Percentiles rank a stretch among this genome's conserved stretches.
phyloP scores from a whole-genome alignment of 164 flowering plant genomes.

The Kalanchoe fedtschenkoi region DNA sequence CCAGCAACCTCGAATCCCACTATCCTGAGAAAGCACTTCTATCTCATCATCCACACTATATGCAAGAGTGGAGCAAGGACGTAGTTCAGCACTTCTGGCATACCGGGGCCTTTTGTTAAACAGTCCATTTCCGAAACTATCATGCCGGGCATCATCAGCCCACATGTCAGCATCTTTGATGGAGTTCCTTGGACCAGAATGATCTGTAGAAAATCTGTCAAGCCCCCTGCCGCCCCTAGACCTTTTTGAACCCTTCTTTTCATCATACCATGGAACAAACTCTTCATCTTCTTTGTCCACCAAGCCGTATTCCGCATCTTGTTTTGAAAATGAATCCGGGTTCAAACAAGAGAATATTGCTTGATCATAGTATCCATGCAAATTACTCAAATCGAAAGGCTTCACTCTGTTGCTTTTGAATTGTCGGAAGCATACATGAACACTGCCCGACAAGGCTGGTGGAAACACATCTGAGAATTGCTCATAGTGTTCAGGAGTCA shows the following conservation, averaged over 20 bases:
- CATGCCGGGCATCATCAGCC: constrained; percentile 16
- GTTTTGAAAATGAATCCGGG: constrained; percentile 16
- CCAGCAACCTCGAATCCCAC: constrained; percentile 94
- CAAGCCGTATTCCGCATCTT: constrained; percentile 14
- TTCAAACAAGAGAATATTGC: constrained; percentile 54
- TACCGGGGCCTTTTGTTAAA: constrained; percentile 22
- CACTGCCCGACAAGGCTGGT: constrained; percentile 25
- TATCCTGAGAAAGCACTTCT: constrained; percentile 81
- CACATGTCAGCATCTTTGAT: constrained; percentile 11
- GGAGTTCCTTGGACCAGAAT: constrained; percentile 18
- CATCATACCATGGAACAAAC: constrained; percentile 23
- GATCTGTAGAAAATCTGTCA: constrained; percentile 18
- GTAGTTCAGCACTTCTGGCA: constrained; percentile 21
- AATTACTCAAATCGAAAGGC: constrained; percentile 68
- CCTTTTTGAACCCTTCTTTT: constrained; percentile 44
- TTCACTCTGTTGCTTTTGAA: constrained; percentile 54
- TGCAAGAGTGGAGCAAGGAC: constrained; percentile 8
- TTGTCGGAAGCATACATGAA: constrained; percentile 68
- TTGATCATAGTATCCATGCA: constrained; percentile 79
- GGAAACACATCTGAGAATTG: constrained; percentile 51
- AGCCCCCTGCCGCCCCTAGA: constrained; percentile 39
- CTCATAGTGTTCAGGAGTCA: constrained; percentile 77
- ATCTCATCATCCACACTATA: constrained; percentile 53
- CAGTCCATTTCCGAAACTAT: constrained; percentile 25
- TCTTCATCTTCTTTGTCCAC: constrained; percentile 41